Conservation (phyloP, 208 protist genomes). For the Crithidia sp. region DNA sequence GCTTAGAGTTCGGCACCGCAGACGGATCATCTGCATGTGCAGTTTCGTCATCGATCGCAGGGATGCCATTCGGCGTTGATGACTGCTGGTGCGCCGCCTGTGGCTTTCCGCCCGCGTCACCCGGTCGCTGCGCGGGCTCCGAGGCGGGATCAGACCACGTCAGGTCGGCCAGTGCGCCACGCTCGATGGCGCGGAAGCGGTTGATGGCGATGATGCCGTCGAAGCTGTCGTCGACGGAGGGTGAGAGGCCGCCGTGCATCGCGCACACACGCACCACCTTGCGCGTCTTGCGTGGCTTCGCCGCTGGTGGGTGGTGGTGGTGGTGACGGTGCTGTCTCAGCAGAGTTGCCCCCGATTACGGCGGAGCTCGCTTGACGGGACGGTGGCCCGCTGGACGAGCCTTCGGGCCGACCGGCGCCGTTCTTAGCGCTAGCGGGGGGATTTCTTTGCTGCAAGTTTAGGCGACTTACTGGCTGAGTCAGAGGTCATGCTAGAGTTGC, state of each 20-base stretch:
- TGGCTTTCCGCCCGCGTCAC: not conserved
- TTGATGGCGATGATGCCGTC: constrained; percentile 96
- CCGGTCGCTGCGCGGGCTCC: constrained; percentile 1
- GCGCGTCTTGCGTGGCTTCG: constrained; percentile 15
- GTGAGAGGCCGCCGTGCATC: constrained; percentile 98
- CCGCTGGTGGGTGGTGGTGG: constrained; percentile 1
- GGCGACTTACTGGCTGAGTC: not conserved
- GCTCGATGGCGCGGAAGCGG: constrained; percentile 93
- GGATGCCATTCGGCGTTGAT: constrained; percentile 3
- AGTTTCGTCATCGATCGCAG: constrained; percentile 12
- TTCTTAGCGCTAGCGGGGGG: not conserved
- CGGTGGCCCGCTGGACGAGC: not conserved
- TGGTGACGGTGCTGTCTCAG: not conserved
- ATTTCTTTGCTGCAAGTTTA: not conserved
- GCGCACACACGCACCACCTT: constrained; percentile 93
- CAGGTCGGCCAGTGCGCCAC: constrained; percentile 98
- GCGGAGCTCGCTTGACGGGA: not conserved
- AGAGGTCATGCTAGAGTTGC: not conserved
- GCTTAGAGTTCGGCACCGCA: constrained; percentile 20
- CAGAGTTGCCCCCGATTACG: not conserved
- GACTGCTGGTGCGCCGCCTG: not conserved
- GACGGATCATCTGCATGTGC: not conserved
- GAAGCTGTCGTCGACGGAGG: constrained; percentile 94
- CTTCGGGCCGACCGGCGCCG: not conserved
- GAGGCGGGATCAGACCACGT: constrained; percentile 98